Percentiles rank a stretch among this genome's conserved stretches.
Conservation (phyloP, 2,329 filamentous ascomycete species). For the Trichoderma gracile region DNA sequence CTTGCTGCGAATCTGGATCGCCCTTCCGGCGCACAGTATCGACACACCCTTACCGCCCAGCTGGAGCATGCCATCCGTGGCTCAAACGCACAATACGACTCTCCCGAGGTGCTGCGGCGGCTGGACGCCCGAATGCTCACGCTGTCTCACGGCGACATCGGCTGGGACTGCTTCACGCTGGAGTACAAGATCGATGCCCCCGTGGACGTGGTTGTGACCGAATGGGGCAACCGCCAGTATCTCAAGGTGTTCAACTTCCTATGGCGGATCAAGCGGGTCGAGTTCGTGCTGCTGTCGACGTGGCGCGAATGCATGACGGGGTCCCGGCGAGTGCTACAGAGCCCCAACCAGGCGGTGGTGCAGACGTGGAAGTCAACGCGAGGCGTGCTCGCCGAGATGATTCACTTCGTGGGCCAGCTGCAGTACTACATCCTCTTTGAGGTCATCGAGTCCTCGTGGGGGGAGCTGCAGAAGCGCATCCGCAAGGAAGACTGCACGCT, state of each 20-base stretch:
- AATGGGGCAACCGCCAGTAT: constrained; percentile 93
- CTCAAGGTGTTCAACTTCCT: constrained; percentile 99
- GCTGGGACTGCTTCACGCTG: constrained; percentile 98
- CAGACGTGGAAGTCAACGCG: constrained; percentile 88
- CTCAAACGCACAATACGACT: constrained; percentile 95
- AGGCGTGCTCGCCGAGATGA: constrained; percentile 92
- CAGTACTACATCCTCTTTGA: constrained; percentile 99
- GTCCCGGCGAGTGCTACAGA: constrained; percentile 82
- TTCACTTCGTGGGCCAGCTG: constrained; percentile 94
- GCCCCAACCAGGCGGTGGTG: constrained; percentile 66
- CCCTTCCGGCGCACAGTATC: constrained; percentile 93
- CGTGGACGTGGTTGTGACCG: constrained; percentile 94
- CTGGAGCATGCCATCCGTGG: constrained; percentile 95
- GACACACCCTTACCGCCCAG: constrained; percentile 96
- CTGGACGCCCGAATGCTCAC: constrained; percentile 98
- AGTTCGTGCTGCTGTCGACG: constrained; percentile 86
- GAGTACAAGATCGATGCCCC: constrained; percentile 98
- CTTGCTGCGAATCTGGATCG: constrained; percentile 89
- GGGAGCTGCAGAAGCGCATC: constrained; percentile 79
- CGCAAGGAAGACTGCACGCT: constrained; percentile 84
- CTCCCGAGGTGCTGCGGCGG: constrained; percentile 83
- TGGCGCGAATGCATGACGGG: constrained; percentile 98
- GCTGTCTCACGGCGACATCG: constrained; percentile 92
- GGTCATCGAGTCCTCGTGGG: constrained; percentile 96
- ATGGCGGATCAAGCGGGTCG: constrained; percentile 96